Base-by-base conservation (phyloP, 106 monocot species). In the Apostasia ramifera region DNA sequence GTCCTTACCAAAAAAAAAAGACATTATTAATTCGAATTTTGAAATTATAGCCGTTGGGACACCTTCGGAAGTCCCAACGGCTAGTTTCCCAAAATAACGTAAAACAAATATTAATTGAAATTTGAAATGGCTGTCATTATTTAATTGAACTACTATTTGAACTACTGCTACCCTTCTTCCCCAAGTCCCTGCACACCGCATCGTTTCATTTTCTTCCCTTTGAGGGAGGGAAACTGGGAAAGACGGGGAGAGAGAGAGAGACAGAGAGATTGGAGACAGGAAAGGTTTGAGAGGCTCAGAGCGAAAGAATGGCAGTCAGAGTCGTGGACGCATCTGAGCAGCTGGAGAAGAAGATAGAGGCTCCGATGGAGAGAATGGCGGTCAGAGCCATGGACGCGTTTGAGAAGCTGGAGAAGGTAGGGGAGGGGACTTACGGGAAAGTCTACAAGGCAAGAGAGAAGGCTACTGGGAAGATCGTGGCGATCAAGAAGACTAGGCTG, bases 361-460 rank as follows among this genome's bases (percentile, higher is more conserved):
- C 52, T 6, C 4, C 10, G 52, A 10, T 10, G 10, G 52, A 4
- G 10, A 11, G 10, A n/a, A 56, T 56, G 59, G 63, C 49, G 70
- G 44, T 51, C 37, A 81, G 87, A 42, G 89, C 78, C 13, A 97
- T 92, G 92, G 95, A 92, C 69, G 67, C 78, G 59, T 97, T 92
- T 75, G 86, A 97, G 86, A 97, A 95, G 80, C 76, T 95, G 69
- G 95, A 97, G 89, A 92, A 92, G 79, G 92, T 97, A 0, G 92
- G 95, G 13, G 95, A 97, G 63, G 95, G 92, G 55, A 97, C 95
- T 40, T 97, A 97, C 71, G 94, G 94, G 53, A 95, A 95, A 77
- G 94, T 95, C 2, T 95, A 91, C 91, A 78, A 77, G 59, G 91
- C 94, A 6, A 77, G 77, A 70, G 91, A 91, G 80, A 83, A 74